Conservation (phyloP, 768 basidiomycete species). For the Coprinellus aureogranulatus region DNA sequence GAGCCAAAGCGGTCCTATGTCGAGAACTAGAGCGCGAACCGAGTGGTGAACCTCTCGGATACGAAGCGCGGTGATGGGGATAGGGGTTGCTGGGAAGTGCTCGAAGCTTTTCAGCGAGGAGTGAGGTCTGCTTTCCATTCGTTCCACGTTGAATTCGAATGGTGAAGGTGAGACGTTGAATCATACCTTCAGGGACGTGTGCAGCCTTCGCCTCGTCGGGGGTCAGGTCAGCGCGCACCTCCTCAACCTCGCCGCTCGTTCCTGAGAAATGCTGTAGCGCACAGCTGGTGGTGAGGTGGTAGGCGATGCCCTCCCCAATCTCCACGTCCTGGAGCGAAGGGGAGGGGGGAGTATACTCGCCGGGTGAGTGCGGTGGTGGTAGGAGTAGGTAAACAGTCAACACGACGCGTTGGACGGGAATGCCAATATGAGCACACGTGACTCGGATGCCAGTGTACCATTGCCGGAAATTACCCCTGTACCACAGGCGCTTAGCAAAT, state of each 20-base stretch:
- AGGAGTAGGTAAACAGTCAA: too few species aligned
- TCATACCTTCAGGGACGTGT: not conserved
- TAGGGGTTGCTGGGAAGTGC: not conserved
- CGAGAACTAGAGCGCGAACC: not conserved
- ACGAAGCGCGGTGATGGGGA: not conserved
- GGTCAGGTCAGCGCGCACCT: not conserved
- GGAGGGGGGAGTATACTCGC: too few species aligned
- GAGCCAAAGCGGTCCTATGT: not conserved
- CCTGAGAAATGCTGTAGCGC: not conserved
- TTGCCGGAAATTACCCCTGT: too few species aligned
- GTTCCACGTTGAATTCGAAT: not conserved
- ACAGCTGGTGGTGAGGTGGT: not conserved
- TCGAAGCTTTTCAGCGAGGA: not conserved
- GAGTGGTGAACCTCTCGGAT: not conserved
- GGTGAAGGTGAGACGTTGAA: not conserved
- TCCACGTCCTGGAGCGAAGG: too few species aligned
- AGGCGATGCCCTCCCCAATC: not conserved
- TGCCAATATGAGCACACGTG: too few species aligned
- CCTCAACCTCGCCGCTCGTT: not conserved
- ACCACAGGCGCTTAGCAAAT: too few species aligned
- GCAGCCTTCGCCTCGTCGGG: not conserved
- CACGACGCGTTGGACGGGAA: too few species aligned
- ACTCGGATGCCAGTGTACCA: too few species aligned
- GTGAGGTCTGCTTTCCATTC: not conserved
- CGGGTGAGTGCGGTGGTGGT: too few species aligned